These are phyloP conservation scores for Leptographium lundbergii DNA, from an alignment of 2,329 filamentous ascomycete species.

Conservation along the genomic window DNA sequence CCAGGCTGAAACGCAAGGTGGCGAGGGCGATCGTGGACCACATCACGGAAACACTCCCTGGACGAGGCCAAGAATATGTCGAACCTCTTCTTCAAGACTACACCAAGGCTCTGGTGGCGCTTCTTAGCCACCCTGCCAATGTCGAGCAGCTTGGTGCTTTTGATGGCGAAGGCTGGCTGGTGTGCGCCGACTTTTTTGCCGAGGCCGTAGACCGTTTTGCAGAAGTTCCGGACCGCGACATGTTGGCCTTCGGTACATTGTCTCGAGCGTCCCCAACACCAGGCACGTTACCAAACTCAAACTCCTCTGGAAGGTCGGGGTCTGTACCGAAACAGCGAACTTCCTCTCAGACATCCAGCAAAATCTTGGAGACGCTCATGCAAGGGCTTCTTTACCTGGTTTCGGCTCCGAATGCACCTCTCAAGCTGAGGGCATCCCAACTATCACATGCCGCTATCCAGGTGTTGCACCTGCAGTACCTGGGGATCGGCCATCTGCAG, in stretches of 20 bases:
- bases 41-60: slow-evolving; percentile 61
- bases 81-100: slow-evolving; percentile 64
- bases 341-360: slow-evolving; percentile 18
- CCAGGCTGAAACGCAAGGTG: slow-evolving; percentile 61
- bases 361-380: slow-evolving; percentile 41
- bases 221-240: slow-evolving; percentile 25
- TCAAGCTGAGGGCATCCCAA: slow-evolving; percentile 40
- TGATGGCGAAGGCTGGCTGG: slow-evolving; percentile 50
- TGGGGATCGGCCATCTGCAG: slow-evolving; percentile 50
- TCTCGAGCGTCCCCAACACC: slow-evolving; percentile 36
- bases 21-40: slow-evolving; percentile 70
- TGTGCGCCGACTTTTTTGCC: slow-evolving; percentile 58
- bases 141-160: slow-evolving; percentile 60
- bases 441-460: slow-evolving; percentile 44
- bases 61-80: slow-evolving; percentile 46
- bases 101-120: slow-evolving; percentile 56
- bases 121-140: slow-evolving; percentile 64
- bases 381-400: slow-evolving; percentile 54
- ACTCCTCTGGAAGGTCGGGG: slow-evolving; percentile 20
- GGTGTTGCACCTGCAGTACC: slow-evolving; percentile 46
- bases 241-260: slow-evolving; percentile 11
- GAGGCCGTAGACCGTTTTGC: slow-evolving; percentile 44
- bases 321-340: slow-evolving; percentile 13
- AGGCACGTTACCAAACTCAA: slow-evolving; percentile 17
- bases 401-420: slow-evolving; percentile 53